Evolutionary conservation across 768 basidiomycete genomes (phyloP).

Genomic region (Auriculariales sp.): DNA sequence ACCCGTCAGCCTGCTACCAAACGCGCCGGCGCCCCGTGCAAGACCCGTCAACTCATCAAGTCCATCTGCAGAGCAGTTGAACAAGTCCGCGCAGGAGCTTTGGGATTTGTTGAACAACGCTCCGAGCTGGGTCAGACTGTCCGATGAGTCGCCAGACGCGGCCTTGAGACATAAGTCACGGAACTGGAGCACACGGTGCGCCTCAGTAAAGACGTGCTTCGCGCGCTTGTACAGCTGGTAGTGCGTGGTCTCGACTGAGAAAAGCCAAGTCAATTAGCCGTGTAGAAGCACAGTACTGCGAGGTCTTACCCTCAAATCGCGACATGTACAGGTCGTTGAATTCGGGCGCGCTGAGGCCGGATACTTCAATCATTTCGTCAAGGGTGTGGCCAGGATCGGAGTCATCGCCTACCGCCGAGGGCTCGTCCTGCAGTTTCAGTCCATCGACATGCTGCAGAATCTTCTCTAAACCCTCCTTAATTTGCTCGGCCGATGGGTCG

Average conservation of each 20-base stretch:
- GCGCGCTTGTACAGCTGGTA: slow-evolving; percentile 77
- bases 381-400: slow-evolving; percentile 50
- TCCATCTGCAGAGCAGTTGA: slow-evolving; percentile 71
- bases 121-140: slow-evolving; percentile 39
- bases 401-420: slow-evolving; percentile 13
- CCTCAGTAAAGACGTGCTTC: slow-evolving; percentile 70
- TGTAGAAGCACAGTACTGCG: neutral
- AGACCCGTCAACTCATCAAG: slow-evolving; percentile 53
- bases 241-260: slow-evolving; percentile 56
- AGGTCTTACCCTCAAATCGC: slow-evolving; percentile 57
- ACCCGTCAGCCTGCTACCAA: slow-evolving; percentile 75
- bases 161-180: slow-evolving; percentile 45
- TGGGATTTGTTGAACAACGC: slow-evolving; percentile 69
- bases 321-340: slow-evolving; percentile 61
- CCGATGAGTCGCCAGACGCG: slow-evolving; percentile 9
- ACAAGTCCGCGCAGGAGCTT: slow-evolving; percentile 48
- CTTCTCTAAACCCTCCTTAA: slow-evolving; percentile 33
- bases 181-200: slow-evolving; percentile 67
- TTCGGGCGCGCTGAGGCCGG: slow-evolving; percentile 34
- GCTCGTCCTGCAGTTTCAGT: slow-evolving; percentile 27
- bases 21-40: slow-evolving; percentile 56
- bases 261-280: slow-evolving; percentile 2
- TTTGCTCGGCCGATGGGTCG: slow-evolving; percentile 28
- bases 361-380: slow-evolving; percentile 58
- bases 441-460: slow-evolving; percentile 35